Evolutionary conservation across 2,329 filamentous ascomycete species (phyloP).

Genomic region (Teratosphaeriaceae sp.): DNA sequence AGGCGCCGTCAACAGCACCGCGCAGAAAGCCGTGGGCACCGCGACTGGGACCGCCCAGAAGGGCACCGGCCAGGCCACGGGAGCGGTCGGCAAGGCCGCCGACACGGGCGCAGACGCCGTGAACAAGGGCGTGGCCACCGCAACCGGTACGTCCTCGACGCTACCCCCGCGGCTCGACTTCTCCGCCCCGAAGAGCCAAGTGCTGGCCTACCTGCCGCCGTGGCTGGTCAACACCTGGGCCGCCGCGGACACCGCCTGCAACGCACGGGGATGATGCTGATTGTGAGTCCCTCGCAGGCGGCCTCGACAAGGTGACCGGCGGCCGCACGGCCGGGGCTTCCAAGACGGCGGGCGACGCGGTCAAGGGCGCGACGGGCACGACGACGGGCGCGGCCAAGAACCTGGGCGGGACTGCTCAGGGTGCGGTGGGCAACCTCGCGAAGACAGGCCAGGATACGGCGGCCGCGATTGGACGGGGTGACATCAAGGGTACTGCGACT

Average conservation of each 20-base stretch:
- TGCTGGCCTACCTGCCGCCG: constrained; percentile 19
- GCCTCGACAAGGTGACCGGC: constrained; percentile 30
- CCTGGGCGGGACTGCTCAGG: constrained; percentile 29
- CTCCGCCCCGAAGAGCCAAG: constrained; percentile 10
- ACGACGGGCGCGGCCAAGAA: constrained; percentile 30
- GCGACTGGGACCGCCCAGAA: constrained; percentile 17
- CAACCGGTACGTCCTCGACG: constrained; percentile 25
- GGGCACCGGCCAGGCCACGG: constrained; percentile 17
- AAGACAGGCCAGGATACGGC: constrained; percentile 23
- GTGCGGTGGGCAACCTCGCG: constrained; percentile 21
- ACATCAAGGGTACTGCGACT: constrained; percentile 24
- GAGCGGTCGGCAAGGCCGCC: constrained; percentile 22
- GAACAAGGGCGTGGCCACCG: constrained; percentile 22
- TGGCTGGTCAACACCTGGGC: constrained; percentile 23
- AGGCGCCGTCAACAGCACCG: not conserved
- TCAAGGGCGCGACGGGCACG: constrained; percentile 30
- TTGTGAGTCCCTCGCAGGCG: constrained; percentile 18
- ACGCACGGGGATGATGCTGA: constrained; percentile 12
- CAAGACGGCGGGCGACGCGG: constrained; percentile 28
- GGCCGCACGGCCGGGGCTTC: constrained; percentile 20
- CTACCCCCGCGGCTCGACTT: constrained; percentile 17
- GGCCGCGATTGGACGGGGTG: constrained; percentile 19
- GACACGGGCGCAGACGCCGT: constrained; percentile 18
- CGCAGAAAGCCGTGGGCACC: constrained; percentile 3
- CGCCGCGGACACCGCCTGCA: constrained; percentile 13